phyloP scores from a whole-genome alignment of 352 stramenopile genomes.

The Pythium aristosporum region DNA sequence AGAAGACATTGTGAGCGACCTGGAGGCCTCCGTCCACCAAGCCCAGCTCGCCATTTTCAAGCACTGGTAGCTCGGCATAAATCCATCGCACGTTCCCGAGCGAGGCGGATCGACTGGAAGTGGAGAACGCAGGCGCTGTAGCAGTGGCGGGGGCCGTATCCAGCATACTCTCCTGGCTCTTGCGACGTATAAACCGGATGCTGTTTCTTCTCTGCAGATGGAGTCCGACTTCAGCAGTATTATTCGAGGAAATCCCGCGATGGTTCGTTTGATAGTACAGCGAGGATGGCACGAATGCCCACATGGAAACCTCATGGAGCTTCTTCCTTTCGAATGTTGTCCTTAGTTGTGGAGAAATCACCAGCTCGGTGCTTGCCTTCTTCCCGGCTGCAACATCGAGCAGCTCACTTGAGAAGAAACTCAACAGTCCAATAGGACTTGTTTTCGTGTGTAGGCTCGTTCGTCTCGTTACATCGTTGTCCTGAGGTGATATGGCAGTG shows the following conservation, averaged over 20 bases:
- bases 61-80: conserved; percentile 42
- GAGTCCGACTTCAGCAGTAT: neutral
- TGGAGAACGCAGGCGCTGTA: neutral
- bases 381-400: neutral
- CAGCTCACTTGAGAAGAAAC: conserved; percentile 18
- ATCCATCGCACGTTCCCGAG: conserved; percentile 35
- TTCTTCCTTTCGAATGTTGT: conserved; percentile 17
- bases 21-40: conserved; percentile 26
- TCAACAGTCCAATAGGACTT: conserved; percentile 13
- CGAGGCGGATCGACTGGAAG: neutral
- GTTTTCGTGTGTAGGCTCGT: conserved; percentile 22
- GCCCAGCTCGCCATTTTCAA: conserved; percentile 29
- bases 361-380: neutral
- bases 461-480: neutral
- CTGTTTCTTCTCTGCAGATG: conserved; percentile 21
- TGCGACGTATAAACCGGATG: conserved; percentile 26
- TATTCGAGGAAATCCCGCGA: neutral
- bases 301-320: conserved; percentile 18
- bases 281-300: conserved; percentile 29
- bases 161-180: conserved; percentile 19
- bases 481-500: neutral
- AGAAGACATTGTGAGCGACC: conserved; percentile 27
- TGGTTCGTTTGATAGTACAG: conserved; percentile 29
- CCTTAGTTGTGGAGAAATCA: conserved; percentile 18
- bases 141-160: neutral